A percentile compares a stretch with the other conserved stretches of the same genome.
Conservation (phyloP, 108 stramenopile genomes). For the Nitzschia palea region DNA sequence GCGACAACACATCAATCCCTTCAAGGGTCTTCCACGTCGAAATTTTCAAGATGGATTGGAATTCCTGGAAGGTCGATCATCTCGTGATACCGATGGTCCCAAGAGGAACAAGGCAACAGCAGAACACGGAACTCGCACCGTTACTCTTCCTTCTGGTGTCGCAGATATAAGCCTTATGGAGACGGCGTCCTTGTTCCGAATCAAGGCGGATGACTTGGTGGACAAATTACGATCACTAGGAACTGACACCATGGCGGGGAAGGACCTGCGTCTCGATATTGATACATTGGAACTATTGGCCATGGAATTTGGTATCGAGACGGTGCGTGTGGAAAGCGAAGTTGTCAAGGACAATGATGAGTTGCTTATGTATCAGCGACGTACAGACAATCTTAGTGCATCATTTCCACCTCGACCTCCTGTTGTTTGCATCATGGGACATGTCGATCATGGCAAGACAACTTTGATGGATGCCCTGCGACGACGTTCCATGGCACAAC, state of each 20-base stretch:
- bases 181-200: slow-evolving; percentile 25
- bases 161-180: slow-evolving; percentile 7
- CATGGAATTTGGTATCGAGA: slow-evolving; percentile 45
- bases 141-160: slow-evolving; percentile 15
- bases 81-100: not conserved
- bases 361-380: slow-evolving; percentile 29
- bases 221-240: slow-evolving; percentile 16
- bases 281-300: slow-evolving; percentile 51
- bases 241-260: not conserved
- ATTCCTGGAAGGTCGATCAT: slow-evolving; percentile 19
- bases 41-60: slow-evolving; percentile 1
- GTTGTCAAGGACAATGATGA: slow-evolving; percentile 16
- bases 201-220: slow-evolving; percentile 30
- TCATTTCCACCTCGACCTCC: slow-evolving; percentile 50
- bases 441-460: slow-evolving; percentile 98
- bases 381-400: slow-evolving; percentile 14
- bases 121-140: not conserved
- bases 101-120: not conserved
- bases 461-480: slow-evolving; percentile 95
- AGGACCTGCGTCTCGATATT: slow-evolving; percentile 23
- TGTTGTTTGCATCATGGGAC: slow-evolving; percentile 72
- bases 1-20: not conserved
- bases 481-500: slow-evolving; percentile 65
- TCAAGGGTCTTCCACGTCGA: not conserved
- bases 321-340: slow-evolving; percentile 23